phyloP scores from a whole-genome alignment of 1,284 basidiomycete genomes.

The Cutaneotrichosporon cyanovorans region DNA sequence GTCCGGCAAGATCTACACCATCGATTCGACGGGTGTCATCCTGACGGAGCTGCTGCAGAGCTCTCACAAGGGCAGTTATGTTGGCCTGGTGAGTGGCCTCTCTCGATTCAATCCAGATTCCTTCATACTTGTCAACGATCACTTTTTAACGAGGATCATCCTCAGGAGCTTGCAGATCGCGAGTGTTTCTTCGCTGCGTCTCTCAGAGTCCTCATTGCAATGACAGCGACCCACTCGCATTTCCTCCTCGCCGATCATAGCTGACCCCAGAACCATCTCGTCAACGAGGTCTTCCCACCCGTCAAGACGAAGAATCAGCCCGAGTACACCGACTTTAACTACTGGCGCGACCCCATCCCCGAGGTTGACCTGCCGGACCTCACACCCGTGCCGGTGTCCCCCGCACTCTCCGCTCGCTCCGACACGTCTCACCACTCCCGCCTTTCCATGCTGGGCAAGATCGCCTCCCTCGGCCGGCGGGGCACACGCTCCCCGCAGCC shows the following conservation, averaged over 20 bases:
- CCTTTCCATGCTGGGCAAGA: slow-evolving; percentile 70
- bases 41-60: slow-evolving; percentile 95
- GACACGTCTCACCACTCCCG: slow-evolving; percentile 61
- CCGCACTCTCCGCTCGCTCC: slow-evolving; percentile 81
- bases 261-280: slow-evolving; percentile 66
- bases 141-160: too few relatives aligned
- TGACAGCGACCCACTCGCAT: too few relatives aligned
- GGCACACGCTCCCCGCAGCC: slow-evolving; percentile 31
- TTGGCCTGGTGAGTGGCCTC: slow-evolving; percentile 51
- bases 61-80: slow-evolving; percentile 74
- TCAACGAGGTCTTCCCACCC: slow-evolving; percentile 98
- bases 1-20: slow-evolving; percentile 93
- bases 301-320: slow-evolving; percentile 78
- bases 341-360: slow-evolving; percentile 74
- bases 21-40: slow-evolving; percentile 90
- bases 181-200: too few relatives aligned
- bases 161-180: too few relatives aligned
- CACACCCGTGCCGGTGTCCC: slow-evolving; percentile 83
- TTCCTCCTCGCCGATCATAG: not conserved
- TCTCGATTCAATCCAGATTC: too few relatives aligned
- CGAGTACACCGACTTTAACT: slow-evolving; percentile 96
- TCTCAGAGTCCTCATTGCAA: too few relatives aligned
- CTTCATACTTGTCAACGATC: too few relatives aligned
- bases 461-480: slow-evolving; percentile 58
- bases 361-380: slow-evolving; percentile 81